These are phyloP conservation scores for Diaporthe capsici DNA, from an alignment of 2,329 filamentous ascomycete genomes.

Conservation along the genomic window DNA sequence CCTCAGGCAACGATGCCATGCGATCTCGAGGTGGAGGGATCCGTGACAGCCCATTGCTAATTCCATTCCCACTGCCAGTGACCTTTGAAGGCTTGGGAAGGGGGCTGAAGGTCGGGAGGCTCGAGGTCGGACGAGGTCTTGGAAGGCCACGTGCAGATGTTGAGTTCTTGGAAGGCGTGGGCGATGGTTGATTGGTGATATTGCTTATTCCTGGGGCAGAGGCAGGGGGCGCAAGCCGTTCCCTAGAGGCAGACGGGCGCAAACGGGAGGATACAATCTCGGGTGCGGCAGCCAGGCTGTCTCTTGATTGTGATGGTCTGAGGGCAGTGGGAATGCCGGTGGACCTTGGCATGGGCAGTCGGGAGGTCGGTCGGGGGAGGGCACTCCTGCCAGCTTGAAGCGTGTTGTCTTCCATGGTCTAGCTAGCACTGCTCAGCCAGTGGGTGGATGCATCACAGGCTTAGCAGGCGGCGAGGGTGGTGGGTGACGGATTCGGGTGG, in stretches of 20 bases:
- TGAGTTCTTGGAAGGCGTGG: constrained; percentile 18
- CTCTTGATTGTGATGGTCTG: constrained; percentile 35
- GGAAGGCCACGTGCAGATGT: constrained; percentile 22
- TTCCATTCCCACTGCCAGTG: constrained; percentile 11
- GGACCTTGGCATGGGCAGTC: constrained; percentile 38
- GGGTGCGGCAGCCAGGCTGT: constrained; percentile 30
- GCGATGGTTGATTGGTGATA: neutral
- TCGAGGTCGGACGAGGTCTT: constrained; percentile 34
- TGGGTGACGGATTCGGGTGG: neutral
- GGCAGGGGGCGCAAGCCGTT: constrained; percentile 29
- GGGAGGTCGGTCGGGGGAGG: constrained; percentile 39
- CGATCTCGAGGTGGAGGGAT: constrained; percentile 36
- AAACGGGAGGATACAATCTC: constrained; percentile 32
- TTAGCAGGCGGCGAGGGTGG: constrained; percentile 1
- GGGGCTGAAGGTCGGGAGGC: constrained; percentile 34
- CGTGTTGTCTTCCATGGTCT: constrained; percentile 38
- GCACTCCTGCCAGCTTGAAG: constrained; percentile 27
- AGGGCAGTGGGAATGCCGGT: constrained; percentile 36
- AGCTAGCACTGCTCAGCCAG: constrained; percentile 4
- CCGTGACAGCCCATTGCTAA: constrained; percentile 4
- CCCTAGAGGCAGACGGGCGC: constrained; percentile 38
- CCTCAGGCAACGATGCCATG: constrained; percentile 37
- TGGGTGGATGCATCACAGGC: constrained; percentile 13
- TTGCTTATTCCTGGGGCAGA: constrained; percentile 20
- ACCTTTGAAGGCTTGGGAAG: constrained; percentile 25